These are phyloP conservation scores for Lasiodiplodia sp. DNA, from an alignment of 2,329 filamentous ascomycete species.

Conservation along the genomic window DNA sequence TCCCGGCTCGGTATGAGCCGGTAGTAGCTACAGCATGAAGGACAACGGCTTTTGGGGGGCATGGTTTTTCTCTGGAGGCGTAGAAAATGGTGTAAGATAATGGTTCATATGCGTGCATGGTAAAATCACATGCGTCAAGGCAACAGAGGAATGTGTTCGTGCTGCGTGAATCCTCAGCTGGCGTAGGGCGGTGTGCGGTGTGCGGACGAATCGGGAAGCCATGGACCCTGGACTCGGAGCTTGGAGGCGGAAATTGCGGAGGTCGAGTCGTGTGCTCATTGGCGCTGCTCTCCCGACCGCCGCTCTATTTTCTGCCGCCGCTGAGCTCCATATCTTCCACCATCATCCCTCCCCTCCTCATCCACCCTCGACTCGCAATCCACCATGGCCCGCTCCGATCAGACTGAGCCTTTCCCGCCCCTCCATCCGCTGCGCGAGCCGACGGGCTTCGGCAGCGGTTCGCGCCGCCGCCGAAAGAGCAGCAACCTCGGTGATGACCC, in stretches of 20 bases:
- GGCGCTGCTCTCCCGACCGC: background rate
- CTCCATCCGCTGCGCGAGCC: constrained; percentile 7
- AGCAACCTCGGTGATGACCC: constrained; percentile 30
- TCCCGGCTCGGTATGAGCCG: too few species aligned
- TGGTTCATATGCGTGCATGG: background rate
- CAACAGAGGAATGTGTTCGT: background rate
- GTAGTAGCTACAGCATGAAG: constrained; percentile 2
- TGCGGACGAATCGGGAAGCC: background rate
- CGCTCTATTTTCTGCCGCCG: constrained; percentile 19
- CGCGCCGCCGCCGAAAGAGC: constrained; percentile 26
- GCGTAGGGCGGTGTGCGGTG: background rate
- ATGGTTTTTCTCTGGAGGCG: background rate
- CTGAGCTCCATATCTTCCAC: constrained; percentile 19
- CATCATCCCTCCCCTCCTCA: constrained; percentile 16
- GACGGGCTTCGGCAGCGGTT: constrained; percentile 6
- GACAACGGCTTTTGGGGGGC: background rate
- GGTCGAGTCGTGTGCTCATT: constrained; percentile 20
- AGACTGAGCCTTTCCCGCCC: constrained; percentile 29
- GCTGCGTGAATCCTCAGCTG: background rate
- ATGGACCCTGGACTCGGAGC: constrained; percentile 6
- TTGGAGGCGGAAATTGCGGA: constrained; percentile 18
- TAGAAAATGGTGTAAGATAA: constrained; percentile 13
- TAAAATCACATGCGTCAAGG: constrained; percentile 3
- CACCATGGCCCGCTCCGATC: constrained; percentile 24
- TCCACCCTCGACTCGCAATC: background rate